These are phyloP conservation scores for Sclerotinia spermophila DNA, from an alignment of 2,329 filamentous ascomycete genomes.

Conservation along the genomic window DNA sequence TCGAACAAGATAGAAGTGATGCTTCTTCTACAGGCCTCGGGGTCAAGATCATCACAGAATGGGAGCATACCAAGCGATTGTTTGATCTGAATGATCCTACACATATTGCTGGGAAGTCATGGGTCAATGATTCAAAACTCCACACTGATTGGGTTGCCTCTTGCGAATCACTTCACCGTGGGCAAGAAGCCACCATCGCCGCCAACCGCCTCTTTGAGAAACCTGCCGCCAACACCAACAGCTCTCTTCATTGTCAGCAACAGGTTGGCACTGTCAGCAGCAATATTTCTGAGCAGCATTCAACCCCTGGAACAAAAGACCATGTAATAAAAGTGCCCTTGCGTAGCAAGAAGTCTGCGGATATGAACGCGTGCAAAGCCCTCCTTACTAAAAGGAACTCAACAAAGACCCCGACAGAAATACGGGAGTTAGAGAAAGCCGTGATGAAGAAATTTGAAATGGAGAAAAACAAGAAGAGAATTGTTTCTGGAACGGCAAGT, in stretches of 20 bases:
- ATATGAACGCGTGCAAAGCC: not conserved
- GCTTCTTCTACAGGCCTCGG: not conserved
- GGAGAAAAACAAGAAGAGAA: constrained; percentile 4
- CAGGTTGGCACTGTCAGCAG: not conserved
- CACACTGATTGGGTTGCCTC: not conserved
- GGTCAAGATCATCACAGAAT: not conserved
- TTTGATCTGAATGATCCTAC: constrained; percentile 13
- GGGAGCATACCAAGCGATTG: constrained; percentile 7
- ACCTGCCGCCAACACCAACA: no score
- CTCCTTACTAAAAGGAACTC: not conserved
- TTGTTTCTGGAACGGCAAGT: not conserved
- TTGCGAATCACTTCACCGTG: not conserved
- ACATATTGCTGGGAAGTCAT: not conserved
- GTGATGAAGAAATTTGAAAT: not conserved
- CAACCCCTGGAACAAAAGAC: not conserved
- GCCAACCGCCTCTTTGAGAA: not conserved
- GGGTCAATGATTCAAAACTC: no score
- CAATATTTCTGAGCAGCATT: not conserved
- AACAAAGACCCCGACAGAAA: not conserved
- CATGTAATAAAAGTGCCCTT: not conserved
- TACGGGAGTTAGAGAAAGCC: not conserved
- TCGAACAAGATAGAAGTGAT: not conserved
- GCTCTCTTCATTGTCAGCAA: no score
- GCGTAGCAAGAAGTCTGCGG: not conserved
- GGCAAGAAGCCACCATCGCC: not conserved